These are phyloP conservation scores for Eutrema heterophyllum DNA, from an alignment of 345 rosid species.

Conservation along the genomic window DNA sequence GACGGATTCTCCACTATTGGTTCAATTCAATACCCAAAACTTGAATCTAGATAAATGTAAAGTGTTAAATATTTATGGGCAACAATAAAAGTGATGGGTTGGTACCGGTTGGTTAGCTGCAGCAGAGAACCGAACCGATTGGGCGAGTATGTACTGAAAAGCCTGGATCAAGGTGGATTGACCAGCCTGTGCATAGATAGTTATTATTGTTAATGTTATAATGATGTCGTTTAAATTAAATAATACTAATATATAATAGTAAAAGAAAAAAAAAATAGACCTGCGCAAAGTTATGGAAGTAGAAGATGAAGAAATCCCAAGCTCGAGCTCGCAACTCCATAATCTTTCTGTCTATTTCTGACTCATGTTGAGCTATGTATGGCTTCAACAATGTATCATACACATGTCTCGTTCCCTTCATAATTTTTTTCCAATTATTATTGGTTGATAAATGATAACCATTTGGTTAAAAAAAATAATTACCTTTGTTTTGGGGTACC, in stretches of 20 bases:
- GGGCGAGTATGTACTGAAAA: constrained; percentile 47
- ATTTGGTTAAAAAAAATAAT: too few relatives aligned
- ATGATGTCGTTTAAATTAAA: neutral
- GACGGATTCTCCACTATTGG: too few relatives aligned
- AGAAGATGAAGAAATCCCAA: constrained; percentile 66
- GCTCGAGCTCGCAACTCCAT: constrained; percentile 57
- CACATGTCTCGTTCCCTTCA: constrained; percentile 65
- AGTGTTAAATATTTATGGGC: neutral
- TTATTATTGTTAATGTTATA: neutral
- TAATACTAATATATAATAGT: too few relatives aligned
- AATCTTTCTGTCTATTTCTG: constrained; percentile 66
- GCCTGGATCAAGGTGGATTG: constrained; percentile 51
- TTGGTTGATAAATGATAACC: neutral
- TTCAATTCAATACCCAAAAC: too few relatives aligned
- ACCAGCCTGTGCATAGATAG: constrained; percentile 34
- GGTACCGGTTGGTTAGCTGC: constrained; percentile 34
- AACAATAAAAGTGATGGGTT: neutral
- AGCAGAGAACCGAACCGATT: constrained; percentile 43
- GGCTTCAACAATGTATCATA: constrained; percentile 61
- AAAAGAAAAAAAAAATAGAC: neutral
- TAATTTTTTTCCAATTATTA: neutral
- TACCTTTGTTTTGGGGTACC: constrained; percentile 90
- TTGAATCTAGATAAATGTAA: too few relatives aligned
- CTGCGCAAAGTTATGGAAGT: constrained; percentile 52
- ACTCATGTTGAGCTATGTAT: constrained; percentile 51